These are phyloP conservation scores for Metschnikowia santaceciliae DNA, from an alignment of 805 yeast species.

Conservation along the genomic window DNA sequence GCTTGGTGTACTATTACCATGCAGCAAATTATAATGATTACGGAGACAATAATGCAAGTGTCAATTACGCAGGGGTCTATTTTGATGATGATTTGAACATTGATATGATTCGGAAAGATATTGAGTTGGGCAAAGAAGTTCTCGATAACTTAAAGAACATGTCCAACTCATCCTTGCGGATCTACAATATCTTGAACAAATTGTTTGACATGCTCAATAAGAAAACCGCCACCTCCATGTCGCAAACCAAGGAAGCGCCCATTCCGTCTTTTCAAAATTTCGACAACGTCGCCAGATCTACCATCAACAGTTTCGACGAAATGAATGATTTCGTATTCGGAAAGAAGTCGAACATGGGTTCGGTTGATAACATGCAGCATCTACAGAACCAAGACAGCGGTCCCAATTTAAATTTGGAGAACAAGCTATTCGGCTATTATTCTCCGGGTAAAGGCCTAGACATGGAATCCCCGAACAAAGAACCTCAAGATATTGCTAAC, in stretches of 20 bases:
- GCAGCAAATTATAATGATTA: slow-evolving; percentile 34
- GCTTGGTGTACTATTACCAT: slow-evolving; percentile 77
- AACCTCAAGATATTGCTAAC: not conserved
- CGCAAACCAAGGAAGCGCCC: slow-evolving; percentile 16
- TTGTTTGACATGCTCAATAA: slow-evolving; percentile 74
- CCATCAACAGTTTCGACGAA: slow-evolving; percentile 27
- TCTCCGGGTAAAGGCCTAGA: not conserved
- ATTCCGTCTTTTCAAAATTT: slow-evolving; percentile 10
- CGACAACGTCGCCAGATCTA: slow-evolving; percentile 20
- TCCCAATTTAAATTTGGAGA: not conserved
- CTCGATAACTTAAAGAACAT: slow-evolving; percentile 67
- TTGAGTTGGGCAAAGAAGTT: slow-evolving; percentile 75
- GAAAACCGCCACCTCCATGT: slow-evolving; percentile 51
- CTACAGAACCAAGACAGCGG: not conserved
- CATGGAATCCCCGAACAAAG: not conserved
- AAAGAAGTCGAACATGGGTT: not conserved
- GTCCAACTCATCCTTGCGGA: slow-evolving; percentile 74
- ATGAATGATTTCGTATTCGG: slow-evolving; percentile 21
- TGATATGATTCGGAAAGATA: slow-evolving; percentile 63
- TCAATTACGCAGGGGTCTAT: slow-evolving; percentile 42
- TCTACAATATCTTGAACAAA: slow-evolving; percentile 75
- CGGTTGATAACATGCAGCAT: not conserved
- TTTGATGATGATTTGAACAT: slow-evolving; percentile 44
- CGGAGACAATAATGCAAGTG: slow-evolving; percentile 23
- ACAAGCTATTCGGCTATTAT: not conserved